phyloP scores from a whole-genome alignment of 176 grass and related monocot species.

The Oryza australiensis region DNA sequence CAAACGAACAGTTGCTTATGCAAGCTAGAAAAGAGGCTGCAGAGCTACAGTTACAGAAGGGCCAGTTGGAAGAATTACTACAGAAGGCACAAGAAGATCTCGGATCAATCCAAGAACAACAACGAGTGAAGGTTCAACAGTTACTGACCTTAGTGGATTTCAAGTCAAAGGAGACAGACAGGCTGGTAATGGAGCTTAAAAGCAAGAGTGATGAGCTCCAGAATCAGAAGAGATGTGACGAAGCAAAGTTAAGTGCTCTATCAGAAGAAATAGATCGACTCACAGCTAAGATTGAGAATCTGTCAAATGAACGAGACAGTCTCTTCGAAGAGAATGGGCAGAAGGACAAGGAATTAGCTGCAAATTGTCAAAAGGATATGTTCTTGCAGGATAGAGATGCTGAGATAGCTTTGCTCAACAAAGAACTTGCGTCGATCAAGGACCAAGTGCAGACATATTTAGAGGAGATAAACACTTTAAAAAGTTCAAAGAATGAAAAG shows the following conservation, averaged over 20 bases:
- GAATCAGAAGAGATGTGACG: conserved; percentile 58
- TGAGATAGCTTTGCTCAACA: conserved; percentile 62
- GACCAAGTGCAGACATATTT: conserved; percentile 42
- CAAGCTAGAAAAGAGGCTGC: conserved; percentile 73
- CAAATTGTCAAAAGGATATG: conserved; percentile 49
- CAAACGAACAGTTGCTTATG: conserved; percentile 64
- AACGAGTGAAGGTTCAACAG: conserved; percentile 72
- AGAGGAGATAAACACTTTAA: conserved; percentile 54
- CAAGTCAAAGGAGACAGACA: conserved; percentile 83
- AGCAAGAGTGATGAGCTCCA: conserved; percentile 64
- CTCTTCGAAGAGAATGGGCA: conserved; percentile 49
- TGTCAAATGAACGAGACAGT: conserved; percentile 58
- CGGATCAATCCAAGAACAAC: conserved; percentile 51
- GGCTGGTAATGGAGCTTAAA: conserved; percentile 61
- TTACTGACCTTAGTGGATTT: conserved; percentile 72
- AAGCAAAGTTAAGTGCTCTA: conserved; percentile 52
- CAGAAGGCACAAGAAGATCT: conserved; percentile 66
- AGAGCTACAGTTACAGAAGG: conserved; percentile 72
- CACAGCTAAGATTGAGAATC: conserved; percentile 54
- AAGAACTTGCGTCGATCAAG: conserved; percentile 56
- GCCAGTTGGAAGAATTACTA: conserved; percentile 65
- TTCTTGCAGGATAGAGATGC: conserved; percentile 53
- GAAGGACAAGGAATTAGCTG: conserved; percentile 53
- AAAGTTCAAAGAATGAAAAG: conserved; percentile 49
- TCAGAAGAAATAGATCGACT: conserved; percentile 62